phyloP scores from a whole-genome alignment of 1,284 basidiomycete genomes.

The Cutaneotrichosporon daszewskae region DNA sequence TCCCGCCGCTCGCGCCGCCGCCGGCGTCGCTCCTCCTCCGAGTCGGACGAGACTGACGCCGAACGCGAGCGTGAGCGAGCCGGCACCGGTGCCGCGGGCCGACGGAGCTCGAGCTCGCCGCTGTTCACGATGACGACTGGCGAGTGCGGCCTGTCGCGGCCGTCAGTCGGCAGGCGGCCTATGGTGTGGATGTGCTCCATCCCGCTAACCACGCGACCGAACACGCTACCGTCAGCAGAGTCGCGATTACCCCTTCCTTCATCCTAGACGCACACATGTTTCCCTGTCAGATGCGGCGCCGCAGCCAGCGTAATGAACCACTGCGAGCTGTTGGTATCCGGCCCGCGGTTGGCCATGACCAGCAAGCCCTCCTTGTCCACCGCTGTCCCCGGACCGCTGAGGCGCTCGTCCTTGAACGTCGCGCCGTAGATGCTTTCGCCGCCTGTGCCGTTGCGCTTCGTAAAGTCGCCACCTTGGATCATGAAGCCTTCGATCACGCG shows the following conservation, averaged over 20 bases:
- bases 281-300: conserved; percentile 49
- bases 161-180: conserved; percentile 46
- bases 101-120: conserved; percentile 73
- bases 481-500: conserved; percentile 79
- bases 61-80: conserved; percentile 17
- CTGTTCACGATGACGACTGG: conserved; percentile 72
- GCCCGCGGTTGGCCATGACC: conserved; percentile 61
- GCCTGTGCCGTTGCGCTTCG: conserved; percentile 53
- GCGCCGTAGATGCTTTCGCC: conserved; percentile 49
- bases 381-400: conserved; percentile 36
- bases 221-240: conserved; percentile 31
- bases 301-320: conserved; percentile 47
- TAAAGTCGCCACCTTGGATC: conserved; percentile 72
- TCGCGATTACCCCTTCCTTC: conserved; percentile 18
- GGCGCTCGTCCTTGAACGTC: conserved; percentile 44
- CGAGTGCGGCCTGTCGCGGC: conserved; percentile 57
- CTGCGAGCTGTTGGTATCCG: conserved; percentile 55
- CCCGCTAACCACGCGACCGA: conserved; percentile 51
- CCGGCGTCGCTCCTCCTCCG: conserved; percentile 11
- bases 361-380: conserved; percentile 50
- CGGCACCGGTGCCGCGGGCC: conserved; percentile 19
- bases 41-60: conserved; percentile 6
- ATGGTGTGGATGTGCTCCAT: conserved; percentile 49
- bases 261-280: too few species aligned
- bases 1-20: conserved; percentile 2